Evolutionary conservation across 164 flowering plant species (phyloP).

Genomic region (Taxillus chinensis): DNA sequence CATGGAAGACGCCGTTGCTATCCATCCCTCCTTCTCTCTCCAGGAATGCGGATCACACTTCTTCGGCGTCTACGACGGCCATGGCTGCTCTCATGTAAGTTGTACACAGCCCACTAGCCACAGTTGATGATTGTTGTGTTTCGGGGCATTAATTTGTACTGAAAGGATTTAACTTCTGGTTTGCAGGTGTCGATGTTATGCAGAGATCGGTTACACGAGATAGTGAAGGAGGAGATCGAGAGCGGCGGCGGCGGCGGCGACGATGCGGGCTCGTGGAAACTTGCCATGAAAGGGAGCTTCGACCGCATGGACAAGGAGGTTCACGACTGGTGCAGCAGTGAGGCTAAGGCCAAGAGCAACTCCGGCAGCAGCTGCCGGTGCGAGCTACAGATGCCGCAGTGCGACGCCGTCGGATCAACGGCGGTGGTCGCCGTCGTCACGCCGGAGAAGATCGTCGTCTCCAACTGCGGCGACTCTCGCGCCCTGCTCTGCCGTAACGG

Average conservation of each 20-base stretch:
- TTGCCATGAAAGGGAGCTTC: background rate
- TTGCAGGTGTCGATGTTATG: background rate
- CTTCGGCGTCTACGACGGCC: background rate
- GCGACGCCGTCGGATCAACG: conserved; percentile 47
- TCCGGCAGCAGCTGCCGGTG: conserved; percentile 19
- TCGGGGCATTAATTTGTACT: no score
- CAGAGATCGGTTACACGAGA: conserved; percentile 1
- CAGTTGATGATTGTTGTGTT: no score
- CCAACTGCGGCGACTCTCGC: conserved; percentile 53
- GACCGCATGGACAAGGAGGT: background rate
- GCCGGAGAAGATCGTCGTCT: conserved; percentile 30
- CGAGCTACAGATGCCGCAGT: conserved; percentile 38
- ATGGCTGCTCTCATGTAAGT: background rate
- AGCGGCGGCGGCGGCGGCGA: background rate
- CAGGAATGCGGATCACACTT: background rate
- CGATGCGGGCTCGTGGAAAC: background rate
- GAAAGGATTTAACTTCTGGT: no score
- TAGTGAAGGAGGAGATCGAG: background rate
- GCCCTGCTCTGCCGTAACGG: conserved; percentile 47
- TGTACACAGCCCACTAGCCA: no score
- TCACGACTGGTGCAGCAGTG: background rate
- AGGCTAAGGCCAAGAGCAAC: background rate
- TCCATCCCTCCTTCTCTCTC: background rate
- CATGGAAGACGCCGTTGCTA: background rate
- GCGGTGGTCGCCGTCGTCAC: conserved; percentile 39